Conservation (phyloP, 2,329 filamentous ascomycete genomes). For the Curvularia hawaiiensis region DNA sequence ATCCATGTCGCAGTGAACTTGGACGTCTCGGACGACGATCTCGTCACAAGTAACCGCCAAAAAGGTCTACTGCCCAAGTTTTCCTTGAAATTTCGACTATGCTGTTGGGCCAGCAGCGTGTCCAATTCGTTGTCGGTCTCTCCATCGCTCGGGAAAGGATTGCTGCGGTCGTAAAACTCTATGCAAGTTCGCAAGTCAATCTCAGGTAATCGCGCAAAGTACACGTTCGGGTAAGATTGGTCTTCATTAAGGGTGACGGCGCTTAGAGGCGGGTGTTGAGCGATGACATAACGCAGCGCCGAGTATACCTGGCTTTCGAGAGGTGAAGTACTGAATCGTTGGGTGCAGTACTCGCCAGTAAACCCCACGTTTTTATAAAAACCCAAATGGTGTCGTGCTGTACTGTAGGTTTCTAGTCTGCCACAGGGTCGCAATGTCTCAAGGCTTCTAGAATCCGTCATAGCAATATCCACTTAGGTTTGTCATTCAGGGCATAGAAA, state of each 20-base stretch:
- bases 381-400: conserved; percentile 49
- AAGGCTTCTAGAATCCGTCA: not conserved
- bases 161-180: conserved; percentile 35
- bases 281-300: conserved; percentile 46
- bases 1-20: conserved; percentile 54
- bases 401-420: conserved; percentile 53
- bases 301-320: conserved; percentile 44
- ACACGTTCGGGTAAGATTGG: conserved; percentile 44
- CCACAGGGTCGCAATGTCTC: conserved; percentile 34
- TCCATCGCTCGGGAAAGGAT: conserved; percentile 19
- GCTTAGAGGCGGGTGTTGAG: conserved; percentile 51
- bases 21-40: conserved; percentile 2
- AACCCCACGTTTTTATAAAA: conserved; percentile 54
- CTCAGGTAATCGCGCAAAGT: conserved; percentile 52
- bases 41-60: conserved; percentile 51
- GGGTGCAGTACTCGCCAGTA: conserved; percentile 37
- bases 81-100: conserved; percentile 48
- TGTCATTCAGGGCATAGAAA: not conserved
- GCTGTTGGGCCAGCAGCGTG: conserved; percentile 48
- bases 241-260: conserved; percentile 50
- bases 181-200: conserved; percentile 50
- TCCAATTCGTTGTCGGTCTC: conserved; percentile 50
- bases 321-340: not conserved
- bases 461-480: not conserved
- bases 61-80: conserved; percentile 41